These are phyloP conservation scores for Myxozyma neotropica DNA, from an alignment of 805 yeast species.

Conservation along the genomic window DNA sequence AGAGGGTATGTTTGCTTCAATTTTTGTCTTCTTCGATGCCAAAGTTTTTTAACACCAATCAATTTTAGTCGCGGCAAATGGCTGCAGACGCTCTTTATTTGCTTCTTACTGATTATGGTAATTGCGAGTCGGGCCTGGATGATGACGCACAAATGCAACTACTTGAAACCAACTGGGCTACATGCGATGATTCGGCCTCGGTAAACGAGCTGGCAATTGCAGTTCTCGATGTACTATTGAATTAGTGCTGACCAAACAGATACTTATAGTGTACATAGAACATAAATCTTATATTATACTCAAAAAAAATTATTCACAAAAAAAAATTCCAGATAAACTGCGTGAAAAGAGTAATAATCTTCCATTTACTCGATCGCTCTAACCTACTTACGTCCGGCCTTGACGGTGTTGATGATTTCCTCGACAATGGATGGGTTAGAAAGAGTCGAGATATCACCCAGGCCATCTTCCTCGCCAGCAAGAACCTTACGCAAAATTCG, in stretches of 20 bases:
- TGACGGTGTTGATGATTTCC: constrained; percentile 54
- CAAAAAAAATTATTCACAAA: neutral
- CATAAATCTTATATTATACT: neutral
- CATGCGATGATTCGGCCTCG: neutral
- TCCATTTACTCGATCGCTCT: too few relatives aligned
- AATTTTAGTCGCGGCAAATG: constrained; percentile 17
- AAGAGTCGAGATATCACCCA: constrained; percentile 90
- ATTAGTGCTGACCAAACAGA: too few relatives aligned
- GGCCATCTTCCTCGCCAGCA: constrained; percentile 86
- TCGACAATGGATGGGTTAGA: constrained; percentile 85
- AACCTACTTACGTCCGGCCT: constrained; percentile 25
- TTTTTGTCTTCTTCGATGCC: neutral
- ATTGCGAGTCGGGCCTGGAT: neutral
- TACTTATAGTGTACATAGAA: neutral
- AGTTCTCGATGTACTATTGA: neutral
- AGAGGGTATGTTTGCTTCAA: constrained; percentile 1
- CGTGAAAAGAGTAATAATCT: neutral
- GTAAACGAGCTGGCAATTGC: neutral
- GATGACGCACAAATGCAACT: neutral
- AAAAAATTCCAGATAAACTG: neutral
- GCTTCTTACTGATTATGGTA: neutral
- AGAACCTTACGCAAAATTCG: constrained; percentile 92
- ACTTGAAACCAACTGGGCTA: constrained; percentile 2
- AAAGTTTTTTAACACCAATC: neutral
- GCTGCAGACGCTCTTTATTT: constrained; percentile 16